Base-by-base conservation (phyloP, 2,329 filamentous ascomycete genomes). In the Diaporthe vexans region DNA sequence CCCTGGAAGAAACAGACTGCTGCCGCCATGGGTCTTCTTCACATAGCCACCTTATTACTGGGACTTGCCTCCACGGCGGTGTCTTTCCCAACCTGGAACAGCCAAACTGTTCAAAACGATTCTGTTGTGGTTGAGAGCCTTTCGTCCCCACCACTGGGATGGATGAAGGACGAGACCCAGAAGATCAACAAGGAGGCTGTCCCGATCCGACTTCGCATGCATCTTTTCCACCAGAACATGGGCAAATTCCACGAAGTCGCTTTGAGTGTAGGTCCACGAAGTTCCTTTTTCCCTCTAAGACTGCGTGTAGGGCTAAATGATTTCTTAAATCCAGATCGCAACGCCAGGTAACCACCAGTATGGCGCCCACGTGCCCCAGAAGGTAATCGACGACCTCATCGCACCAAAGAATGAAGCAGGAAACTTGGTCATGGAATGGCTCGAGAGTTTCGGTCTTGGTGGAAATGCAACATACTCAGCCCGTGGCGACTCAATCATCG, bases 401-500 rank as follows among this genome's bases (percentile, higher is more conserved):
- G 72, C 77, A n/a, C 77, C 78, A 4, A 75, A 73, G 24, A 59
- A 73, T 29, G 74, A 76, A 21, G 77, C 77, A 6, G 74, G 75
- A n/a, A 43, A 52, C 24, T 56, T 73, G 71, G 79, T 80, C 37
- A 77, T 75, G n/a, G 51, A 57, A 33, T 80, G 79, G 79, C 74
- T 80, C 15, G 68, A 76, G 51, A 56, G 40, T 19, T 68, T 74
- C 19, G 79, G 79, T 21, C 74, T 79, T 46, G 67, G 72, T 40
- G 73, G 52, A 26, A 73, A 76, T 26, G 57, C 75, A 2, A 61
- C 56, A n/a, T 73, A 87, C 26, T 79, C 80, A 3, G 81, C 83
- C 43, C 77, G 81, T 9, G 80, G 81, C 0, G 79, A 82, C 46
- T 85, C 84, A 77, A 78, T 90, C 29, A 83, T 84, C 69, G 84